Conservation (phyloP, 1,284 basidiomycete species). For the Malassezia nana region DNA sequence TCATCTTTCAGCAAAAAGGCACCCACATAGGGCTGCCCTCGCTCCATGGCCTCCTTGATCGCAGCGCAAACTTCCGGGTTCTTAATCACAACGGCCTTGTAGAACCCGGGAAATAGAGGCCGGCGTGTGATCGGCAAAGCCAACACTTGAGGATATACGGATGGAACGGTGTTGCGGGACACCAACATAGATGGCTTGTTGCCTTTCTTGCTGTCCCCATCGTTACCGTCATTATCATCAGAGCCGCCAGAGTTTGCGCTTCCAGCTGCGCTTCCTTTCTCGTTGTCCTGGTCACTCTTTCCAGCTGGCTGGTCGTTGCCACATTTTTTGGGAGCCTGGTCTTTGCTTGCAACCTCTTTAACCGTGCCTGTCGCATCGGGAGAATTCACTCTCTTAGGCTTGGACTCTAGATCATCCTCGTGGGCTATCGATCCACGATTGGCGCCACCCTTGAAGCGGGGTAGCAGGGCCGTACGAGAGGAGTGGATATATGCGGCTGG, state of each 20-base stretch:
- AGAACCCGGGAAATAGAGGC: conserved; percentile 93
- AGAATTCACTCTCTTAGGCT: not conserved
- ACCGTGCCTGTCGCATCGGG: not conserved
- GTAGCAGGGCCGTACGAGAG: conserved; percentile 13
- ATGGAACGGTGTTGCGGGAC: conserved; percentile 34
- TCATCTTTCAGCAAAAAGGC: conserved; percentile 96
- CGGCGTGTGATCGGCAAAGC: conserved; percentile 90
- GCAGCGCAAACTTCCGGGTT: conserved; percentile 76
- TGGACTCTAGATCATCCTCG: conserved; percentile 7
- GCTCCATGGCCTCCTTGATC: conserved; percentile 90
- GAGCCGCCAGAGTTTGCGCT: not conserved
- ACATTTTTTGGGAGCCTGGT: not conserved
- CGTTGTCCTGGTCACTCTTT: conserved; percentile 10
- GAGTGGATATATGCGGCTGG: conserved; percentile 21
- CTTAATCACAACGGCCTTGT: conserved; percentile 53
- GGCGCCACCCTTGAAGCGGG: conserved; percentile 23
- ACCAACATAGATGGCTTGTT: conserved; percentile 12
- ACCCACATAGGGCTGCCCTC: conserved; percentile 93
- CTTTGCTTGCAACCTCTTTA: not conserved
- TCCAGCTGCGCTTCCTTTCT: conserved; percentile 3
- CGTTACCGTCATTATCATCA: not conserved
- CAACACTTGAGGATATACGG: conserved; percentile 78
- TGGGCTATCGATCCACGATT: not conserved
- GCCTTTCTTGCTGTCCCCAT: not conserved
- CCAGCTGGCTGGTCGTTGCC: not conserved